Percentiles rank a stretch among this genome's conserved stretches.
phyloP scores from a whole-genome alignment of 2,329 filamentous ascomycete genomes.

The Aspergillus piperis region DNA sequence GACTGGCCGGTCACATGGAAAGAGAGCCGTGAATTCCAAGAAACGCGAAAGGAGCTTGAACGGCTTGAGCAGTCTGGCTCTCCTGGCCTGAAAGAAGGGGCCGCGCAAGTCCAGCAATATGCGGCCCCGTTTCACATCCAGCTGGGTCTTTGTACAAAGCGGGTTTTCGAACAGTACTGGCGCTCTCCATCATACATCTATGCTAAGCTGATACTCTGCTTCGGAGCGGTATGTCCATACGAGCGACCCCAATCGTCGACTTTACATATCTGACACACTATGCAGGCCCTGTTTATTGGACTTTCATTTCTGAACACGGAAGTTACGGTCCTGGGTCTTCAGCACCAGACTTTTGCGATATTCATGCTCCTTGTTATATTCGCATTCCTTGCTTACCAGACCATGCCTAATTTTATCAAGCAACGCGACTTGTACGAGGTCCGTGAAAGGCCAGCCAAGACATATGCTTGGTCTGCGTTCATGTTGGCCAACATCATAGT shows the following conservation, averaged over 20 bases:
- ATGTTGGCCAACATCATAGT: constrained; percentile 68
- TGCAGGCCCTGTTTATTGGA: constrained; percentile 68
- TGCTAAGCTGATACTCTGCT: constrained; percentile 69
- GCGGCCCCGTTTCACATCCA: constrained; percentile 70
- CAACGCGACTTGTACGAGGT: constrained; percentile 60
- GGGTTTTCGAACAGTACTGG: constrained; percentile 87
- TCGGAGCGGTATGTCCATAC: constrained; percentile 18
- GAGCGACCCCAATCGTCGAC: background rate
- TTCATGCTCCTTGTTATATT: constrained; percentile 82
- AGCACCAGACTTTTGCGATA: constrained; percentile 84
- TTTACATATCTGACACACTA: background rate
- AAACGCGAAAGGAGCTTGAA: constrained; percentile 36
- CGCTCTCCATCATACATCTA: constrained; percentile 78
- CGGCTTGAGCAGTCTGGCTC: background rate
- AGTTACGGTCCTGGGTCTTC: constrained; percentile 74
- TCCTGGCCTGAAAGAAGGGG: background rate
- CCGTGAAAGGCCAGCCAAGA: constrained; percentile 62
- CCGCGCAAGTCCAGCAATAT: constrained; percentile 49
- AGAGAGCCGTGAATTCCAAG: constrained; percentile 54
- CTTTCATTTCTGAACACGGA: constrained; percentile 74
- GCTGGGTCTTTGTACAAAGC: constrained; percentile 63
- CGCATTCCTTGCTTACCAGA: constrained; percentile 52
- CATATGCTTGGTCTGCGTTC: constrained; percentile 72
- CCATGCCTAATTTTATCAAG: constrained; percentile 59
- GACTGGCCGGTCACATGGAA: constrained; percentile 58